Conservation (phyloP, 2,329 filamentous ascomycete genomes). For the Pseudogymnoascus sp. region DNA sequence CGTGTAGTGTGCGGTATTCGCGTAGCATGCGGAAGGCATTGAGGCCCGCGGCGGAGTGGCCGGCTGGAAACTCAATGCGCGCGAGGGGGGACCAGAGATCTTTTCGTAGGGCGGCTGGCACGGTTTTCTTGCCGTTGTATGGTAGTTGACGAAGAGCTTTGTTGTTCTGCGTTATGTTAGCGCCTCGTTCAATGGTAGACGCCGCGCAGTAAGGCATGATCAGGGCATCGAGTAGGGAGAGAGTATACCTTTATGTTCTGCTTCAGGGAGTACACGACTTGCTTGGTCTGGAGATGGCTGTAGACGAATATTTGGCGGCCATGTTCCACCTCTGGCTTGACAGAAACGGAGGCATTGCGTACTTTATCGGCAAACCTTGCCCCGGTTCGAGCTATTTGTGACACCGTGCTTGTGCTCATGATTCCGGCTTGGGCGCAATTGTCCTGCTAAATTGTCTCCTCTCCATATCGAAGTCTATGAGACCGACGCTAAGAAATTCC, state of each 20-base stretch:
- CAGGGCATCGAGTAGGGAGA: neutral
- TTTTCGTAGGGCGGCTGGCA: constrained; percentile 55
- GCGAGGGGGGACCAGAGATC: constrained; percentile 61
- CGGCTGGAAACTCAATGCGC: constrained; percentile 49
- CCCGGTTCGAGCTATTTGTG: neutral
- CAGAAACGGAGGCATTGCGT: constrained; percentile 5
- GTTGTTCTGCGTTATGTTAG: constrained; percentile 30
- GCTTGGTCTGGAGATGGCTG: constrained; percentile 33
- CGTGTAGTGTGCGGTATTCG: constrained; percentile 56
- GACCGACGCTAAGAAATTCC: constrained; percentile 5
- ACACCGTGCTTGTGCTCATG: neutral
- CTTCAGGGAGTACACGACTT: constrained; percentile 35
- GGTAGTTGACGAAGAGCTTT: constrained; percentile 50
- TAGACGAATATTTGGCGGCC: constrained; percentile 34
- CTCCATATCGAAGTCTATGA: constrained; percentile 9
- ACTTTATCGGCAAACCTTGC: constrained; percentile 8
- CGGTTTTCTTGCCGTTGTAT: constrained; percentile 62
- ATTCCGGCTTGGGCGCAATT: constrained; percentile 6
- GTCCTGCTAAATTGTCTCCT: constrained; percentile 8
- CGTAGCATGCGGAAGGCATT: constrained; percentile 57
- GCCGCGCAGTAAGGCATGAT: neutral
- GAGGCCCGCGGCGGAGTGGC: constrained; percentile 44
- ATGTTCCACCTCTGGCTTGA: constrained; percentile 21
- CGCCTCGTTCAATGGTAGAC: neutral
- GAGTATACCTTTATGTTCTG: constrained; percentile 29